These are phyloP conservation scores for Trematosphaeria pertusa DNA, from an alignment of 2,329 filamentous ascomycete species.

Conservation along the genomic window DNA sequence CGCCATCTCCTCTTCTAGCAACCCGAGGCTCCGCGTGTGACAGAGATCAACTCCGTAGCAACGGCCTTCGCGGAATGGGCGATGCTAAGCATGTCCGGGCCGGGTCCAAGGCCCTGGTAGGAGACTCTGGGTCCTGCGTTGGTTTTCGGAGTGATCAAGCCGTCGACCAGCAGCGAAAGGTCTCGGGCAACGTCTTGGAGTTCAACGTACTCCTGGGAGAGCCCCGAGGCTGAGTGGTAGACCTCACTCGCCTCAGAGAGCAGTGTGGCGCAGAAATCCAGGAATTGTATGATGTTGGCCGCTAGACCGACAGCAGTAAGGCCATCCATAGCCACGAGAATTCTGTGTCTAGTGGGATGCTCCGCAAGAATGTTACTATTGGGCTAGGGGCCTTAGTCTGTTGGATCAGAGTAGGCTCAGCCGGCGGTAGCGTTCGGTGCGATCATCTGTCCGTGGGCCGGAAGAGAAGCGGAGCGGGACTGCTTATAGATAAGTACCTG, in stretches of 20 bases:
- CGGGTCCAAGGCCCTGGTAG: background rate
- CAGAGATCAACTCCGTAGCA: slow-evolving; percentile 7
- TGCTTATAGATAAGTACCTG: too few species aligned
- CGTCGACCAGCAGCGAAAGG: background rate
- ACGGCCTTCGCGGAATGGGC: slow-evolving; percentile 2
- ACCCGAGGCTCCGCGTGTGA: background rate
- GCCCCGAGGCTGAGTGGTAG: slow-evolving; percentile 6
- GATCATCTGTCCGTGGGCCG: too few species aligned
- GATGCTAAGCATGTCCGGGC: slow-evolving; percentile 1
- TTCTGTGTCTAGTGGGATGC: too few species aligned
- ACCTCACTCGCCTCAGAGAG: slow-evolving; percentile 6
- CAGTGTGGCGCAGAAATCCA: slow-evolving; percentile 9
- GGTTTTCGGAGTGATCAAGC: too few species aligned
- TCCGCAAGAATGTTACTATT: too few species aligned
- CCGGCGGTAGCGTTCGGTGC: too few species aligned
- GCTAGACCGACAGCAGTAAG: slow-evolving; percentile 8
- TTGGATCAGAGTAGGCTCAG: too few species aligned
- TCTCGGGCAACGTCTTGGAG: slow-evolving; percentile 1
- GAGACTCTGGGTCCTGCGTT: too few species aligned
- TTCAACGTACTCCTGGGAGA: slow-evolving; percentile 2
- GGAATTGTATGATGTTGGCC: slow-evolving; percentile 12
- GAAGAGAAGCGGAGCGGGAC: too few species aligned
- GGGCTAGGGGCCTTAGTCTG: too few species aligned
- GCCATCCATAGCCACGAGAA: background rate
- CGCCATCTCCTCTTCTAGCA: slow-evolving; percentile 1